These are phyloP conservation scores for Senna tora DNA, from an alignment of 306 rosid genomes.

Conservation along the genomic window DNA sequence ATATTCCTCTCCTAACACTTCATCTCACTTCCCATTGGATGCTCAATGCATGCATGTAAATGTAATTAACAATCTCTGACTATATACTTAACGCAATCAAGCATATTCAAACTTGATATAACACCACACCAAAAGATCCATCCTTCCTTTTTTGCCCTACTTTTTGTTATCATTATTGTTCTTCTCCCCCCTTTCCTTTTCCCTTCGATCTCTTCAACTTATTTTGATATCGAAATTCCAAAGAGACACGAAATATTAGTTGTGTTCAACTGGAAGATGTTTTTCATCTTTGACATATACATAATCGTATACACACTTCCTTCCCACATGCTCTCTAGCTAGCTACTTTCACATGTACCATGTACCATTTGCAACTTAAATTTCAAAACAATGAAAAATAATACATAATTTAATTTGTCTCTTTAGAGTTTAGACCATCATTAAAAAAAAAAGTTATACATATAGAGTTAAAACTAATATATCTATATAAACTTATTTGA, in stretches of 20 bases:
- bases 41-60: slow-evolving; percentile 34
- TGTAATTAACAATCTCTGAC: too few relatives aligned
- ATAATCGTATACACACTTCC: too few relatives aligned
- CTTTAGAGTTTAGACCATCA: too few relatives aligned
- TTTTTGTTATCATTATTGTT: slow-evolving; percentile 32
- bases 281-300: not conserved
- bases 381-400: too few relatives aligned
- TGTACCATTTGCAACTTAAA: too few relatives aligned
- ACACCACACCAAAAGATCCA: slow-evolving; percentile 38
- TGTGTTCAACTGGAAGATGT: not conserved
- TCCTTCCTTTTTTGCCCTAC: slow-evolving; percentile 25
- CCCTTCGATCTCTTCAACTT: too few relatives aligned
- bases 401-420: too few relatives aligned
- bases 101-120: slow-evolving; percentile 10
- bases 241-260: not conserved
- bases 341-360: too few relatives aligned
- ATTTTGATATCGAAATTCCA: not conserved
- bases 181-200: not conserved
- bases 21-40: slow-evolving; percentile 51
- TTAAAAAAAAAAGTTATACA: too few relatives aligned
- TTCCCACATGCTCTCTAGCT: too few relatives aligned
- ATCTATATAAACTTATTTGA: too few relatives aligned
- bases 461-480: too few relatives aligned
- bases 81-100: not conserved
- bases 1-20: slow-evolving; percentile 22